Conservation (phyloP, 345 rosid species). For the Acer yangbiense region DNA sequence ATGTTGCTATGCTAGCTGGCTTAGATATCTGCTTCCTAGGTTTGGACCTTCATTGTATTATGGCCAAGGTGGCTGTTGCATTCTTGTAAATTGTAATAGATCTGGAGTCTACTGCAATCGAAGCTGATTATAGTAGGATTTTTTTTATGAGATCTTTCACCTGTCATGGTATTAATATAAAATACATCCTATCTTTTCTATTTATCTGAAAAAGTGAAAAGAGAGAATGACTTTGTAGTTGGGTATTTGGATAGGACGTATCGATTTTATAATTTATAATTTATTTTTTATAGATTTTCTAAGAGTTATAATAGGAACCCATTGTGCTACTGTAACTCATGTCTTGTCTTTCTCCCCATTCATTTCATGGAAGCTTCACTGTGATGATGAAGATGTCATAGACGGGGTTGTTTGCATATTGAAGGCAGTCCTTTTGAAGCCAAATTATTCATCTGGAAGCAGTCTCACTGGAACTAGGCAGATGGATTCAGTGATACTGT, state of each 20-base stretch:
- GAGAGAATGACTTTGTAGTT: background rate
- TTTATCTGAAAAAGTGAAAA: background rate
- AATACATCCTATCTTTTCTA: background rate
- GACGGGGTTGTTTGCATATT: constrained; percentile 64
- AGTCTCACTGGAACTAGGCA: constrained; percentile 44
- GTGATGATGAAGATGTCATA: constrained; percentile 69
- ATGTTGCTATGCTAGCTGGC: background rate
- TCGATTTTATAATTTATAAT: background rate
- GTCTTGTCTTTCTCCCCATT: constrained; percentile 18
- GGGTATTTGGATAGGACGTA: background rate
- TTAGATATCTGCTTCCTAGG: constrained; percentile 1
- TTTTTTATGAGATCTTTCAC: background rate
- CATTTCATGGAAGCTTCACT: constrained; percentile 58
- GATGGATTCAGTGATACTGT: constrained; percentile 54
- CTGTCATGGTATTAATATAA: background rate
- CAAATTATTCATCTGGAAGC: constrained; percentile 49
- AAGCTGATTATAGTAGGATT: constrained; percentile 2
- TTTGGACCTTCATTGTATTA: background rate
- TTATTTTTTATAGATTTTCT: background rate
- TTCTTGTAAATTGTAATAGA: background rate
- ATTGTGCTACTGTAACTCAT: constrained; percentile 17
- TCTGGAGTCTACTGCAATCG: background rate
- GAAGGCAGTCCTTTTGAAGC: constrained; percentile 59
- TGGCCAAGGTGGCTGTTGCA: background rate
- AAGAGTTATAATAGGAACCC: background rate